Base-by-base conservation (phyloP, 176 grass and related monocot species). In the Tillandsia leiboldiana region DNA sequence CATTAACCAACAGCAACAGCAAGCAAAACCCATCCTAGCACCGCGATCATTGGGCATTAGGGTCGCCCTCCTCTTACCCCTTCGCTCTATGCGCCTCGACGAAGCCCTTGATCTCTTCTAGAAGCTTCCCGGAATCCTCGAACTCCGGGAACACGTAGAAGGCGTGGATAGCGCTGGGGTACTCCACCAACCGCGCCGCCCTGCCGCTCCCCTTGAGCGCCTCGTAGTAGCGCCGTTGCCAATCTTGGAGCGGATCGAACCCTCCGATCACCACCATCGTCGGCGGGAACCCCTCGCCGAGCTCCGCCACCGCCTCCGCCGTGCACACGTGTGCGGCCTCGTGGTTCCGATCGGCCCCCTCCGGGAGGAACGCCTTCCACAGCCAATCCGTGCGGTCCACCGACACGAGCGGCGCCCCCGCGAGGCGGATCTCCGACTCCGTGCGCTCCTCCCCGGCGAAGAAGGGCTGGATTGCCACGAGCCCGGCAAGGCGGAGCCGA, bases 401-500 rank as follows among this genome's bases (percentile, higher is more conserved):
- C 9, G 50, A 78, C 28, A 96, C 92, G 51, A 96, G 65, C 15
- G 92, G 88, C 10, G 83, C 84, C 1, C 78, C 83, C 14, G 26
- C 24, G 42, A 96, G 78, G 10, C 76, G 83, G 28, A 87, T 68
- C 83, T 91, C 92, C 0, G 92, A 51, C 1, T 79, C 70, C 1
- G 92, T 96, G 1, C 81, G 66, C 80, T 84, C 92, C 84, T 91
- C 81, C 48, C 92, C 92, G 49, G 88, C 88, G 70, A 92, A 96
- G 88, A 86, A 96, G 9, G 86, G 86, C 76, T 96, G 86, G 78
- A 96, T 89, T 13, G 86, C 52, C 65, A 96, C 15, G 68, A 92
- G 33, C 2, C 88, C 81, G 0, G 26, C 11, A 28, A 96, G 7
- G 11, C 84, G 77, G 67, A 96, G 24, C 27, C 0, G 8, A 1